These are phyloP conservation scores for Penicillium egyptiacum DNA, from an alignment of 495 filamentous ascomycete genomes.

Conservation along the genomic window DNA sequence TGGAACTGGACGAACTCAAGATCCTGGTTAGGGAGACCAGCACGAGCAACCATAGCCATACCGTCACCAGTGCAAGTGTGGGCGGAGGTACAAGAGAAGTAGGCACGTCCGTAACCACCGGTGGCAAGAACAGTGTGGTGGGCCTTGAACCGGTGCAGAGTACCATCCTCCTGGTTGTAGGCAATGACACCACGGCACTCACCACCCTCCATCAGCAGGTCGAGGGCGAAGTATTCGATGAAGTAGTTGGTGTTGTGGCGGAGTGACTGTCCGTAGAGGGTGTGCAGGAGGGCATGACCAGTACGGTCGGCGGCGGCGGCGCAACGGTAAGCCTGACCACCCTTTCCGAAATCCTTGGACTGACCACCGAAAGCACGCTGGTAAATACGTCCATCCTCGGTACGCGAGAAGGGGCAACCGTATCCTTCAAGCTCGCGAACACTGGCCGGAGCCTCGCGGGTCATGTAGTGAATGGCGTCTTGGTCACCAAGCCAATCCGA, in stretches of 20 bases:
- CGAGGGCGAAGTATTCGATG: constrained; percentile 96
- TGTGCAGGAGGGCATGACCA: constrained; percentile 94
- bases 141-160: constrained; percentile 91
- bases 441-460: constrained; percentile 84
- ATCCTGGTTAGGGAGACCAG: constrained; percentile 97
- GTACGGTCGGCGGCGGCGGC: constrained; percentile 94
- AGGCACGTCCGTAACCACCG: constrained; percentile 93
- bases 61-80: constrained; percentile 98
- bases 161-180: constrained; percentile 98
- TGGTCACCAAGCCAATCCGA: constrained; percentile 98
- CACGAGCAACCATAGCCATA: constrained; percentile 98
- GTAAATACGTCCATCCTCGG: constrained; percentile 96
- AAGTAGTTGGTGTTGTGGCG: constrained; percentile 99
- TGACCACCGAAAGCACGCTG: constrained; percentile 98
- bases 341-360: constrained; percentile 91
- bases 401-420: constrained; percentile 96
- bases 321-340: constrained; percentile 95
- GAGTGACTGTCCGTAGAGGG: constrained; percentile 95
- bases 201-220: constrained; percentile 95
- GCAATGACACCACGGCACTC: constrained; percentile 94
- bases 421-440: constrained; percentile 97
- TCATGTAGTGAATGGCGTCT: constrained; percentile 99
- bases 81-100: constrained; percentile 96
- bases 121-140: constrained; percentile 95
- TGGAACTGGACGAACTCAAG: constrained; percentile 99